These are phyloP conservation scores for Ulmus americana DNA, from an alignment of 331 rosid genomes.

Conservation along the genomic window DNA sequence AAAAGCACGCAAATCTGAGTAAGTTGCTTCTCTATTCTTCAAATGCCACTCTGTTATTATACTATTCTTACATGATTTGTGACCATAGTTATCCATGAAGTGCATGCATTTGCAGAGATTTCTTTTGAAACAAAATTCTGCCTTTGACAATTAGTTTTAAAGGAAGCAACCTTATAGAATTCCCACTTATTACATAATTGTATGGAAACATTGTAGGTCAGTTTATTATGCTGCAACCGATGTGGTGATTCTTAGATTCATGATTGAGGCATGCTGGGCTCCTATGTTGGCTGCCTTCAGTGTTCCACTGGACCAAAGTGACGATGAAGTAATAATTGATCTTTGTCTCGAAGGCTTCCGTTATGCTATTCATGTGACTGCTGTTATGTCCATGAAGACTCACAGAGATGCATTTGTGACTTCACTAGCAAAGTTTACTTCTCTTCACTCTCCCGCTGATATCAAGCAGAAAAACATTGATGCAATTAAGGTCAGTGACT, in stretches of 20 bases:
- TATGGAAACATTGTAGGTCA: conserved; percentile 59
- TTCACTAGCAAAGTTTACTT: conserved; percentile 91
- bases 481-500: conserved; percentile 83
- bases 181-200: conserved; percentile 21
- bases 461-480: conserved; percentile 89
- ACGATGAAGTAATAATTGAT: conserved; percentile 78
- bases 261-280: conserved; percentile 99
- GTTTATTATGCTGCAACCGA: conserved; percentile 94
- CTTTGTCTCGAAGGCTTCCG: conserved; percentile 95
- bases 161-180: not conserved
- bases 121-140: not conserved
- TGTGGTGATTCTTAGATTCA: conserved; percentile 85
- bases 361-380: conserved; percentile 85
- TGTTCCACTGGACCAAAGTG: conserved; percentile 96
- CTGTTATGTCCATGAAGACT: conserved; percentile 94
- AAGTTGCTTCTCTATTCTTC: conserved; percentile 25
- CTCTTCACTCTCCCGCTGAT: conserved; percentile 93
- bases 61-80: not conserved
- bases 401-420: conserved; percentile 99
- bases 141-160: not conserved
- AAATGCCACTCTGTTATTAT: conserved; percentile 13
- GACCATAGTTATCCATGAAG: too few relatives aligned
- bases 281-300: conserved; percentile 99
- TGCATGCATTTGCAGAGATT: not conserved
- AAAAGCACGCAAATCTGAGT: conserved; percentile 96